Base-by-base conservation (phyloP, 495 filamentous ascomycete genomes). In the Paragyromitra xinjiangensis region DNA sequence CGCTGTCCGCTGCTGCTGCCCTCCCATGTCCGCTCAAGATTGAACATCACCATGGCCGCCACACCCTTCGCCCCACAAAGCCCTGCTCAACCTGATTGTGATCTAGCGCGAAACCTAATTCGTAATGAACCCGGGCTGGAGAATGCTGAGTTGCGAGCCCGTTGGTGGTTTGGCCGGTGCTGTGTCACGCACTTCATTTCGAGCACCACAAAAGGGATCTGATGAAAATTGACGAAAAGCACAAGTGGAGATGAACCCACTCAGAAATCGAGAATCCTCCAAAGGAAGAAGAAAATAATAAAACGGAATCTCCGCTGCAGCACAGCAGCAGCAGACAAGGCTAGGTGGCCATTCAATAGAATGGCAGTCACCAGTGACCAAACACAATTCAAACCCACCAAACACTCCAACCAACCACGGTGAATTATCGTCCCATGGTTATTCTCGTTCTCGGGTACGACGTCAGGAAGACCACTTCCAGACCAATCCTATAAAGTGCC, bases 211-310 rank as follows among this genome's bases (percentile, higher is more conserved):
- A 58, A 58, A 58, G 22, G 19, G n/a, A 8, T 16, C 29, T n/a
- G 50, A 63, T 42, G 64, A 51, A 61, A 74, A 29, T 37, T 63
- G 22, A 63, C 22, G 56, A 69, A 70, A 76, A 70, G 56, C 72
- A 76, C 40, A n/a, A 69, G 55, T 26, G 42, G 51, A 70, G 67
- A 70, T 61, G 67, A 59, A 61, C 40, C 37, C 67, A 26, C 55
- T 40, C 42, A 61, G 44, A 39, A 51, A 39, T 56, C 14, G 64
- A 56, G 37, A 67, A 59, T 59, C 62, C 65, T 59, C 61, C 29
- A 34, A 34, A 34, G 29, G 69, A 45, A 45, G 6, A 53, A 22
- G 19, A 65, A 44, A 73, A 65, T 22, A 51, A 40, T 3, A 34
- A 34, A 34, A 34, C 29, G 29, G 29, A 34, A 26, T 67, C 63